Base-by-base conservation (phyloP, 495 filamentous ascomycete genomes). In the Xylaria telfairii region DNA sequence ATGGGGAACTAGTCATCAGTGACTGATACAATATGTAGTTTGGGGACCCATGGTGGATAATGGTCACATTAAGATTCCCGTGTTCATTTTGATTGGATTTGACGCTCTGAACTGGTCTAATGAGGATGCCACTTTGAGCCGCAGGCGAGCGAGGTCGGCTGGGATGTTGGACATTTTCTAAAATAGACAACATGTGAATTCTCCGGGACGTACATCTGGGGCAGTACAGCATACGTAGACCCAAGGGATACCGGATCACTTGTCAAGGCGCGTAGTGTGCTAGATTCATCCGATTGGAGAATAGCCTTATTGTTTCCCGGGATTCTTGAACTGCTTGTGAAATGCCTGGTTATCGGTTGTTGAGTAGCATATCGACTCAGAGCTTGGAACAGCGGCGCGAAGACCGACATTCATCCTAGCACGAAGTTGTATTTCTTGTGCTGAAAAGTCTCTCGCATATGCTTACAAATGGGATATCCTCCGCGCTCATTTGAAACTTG, bases 141-240 rank as follows among this genome's bases (percentile, higher is more conserved):
- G 37, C 37, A 61, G 39, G 56, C 32, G 32, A 57, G 10, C 26
- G 17, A 13, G 32, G 17, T 37, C 19, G 21, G 32, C 37, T 39
- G n/a, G 59, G 37, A 15, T 3, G 13, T 60, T 30, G 32, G 9
- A 39, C 30, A 4, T 21, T 37, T 37, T 57, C 5, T 32, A 6
- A 19, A 57, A 34, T n/a, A 37, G n/a, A 61, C 34, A 15, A 37
- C 37, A 61, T 61, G 59, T 28, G 59, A 61, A 61, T 39, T 61
- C 59, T 61, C 32, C 13, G 12, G 30, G 30, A 3, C 24, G 17
- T 37, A 19, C 3, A 59, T 30, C 9, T 32, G 28, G 19, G 32
- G 26, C 24, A 54, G 51, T 12, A 37, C 37, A 41, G 37, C 37
- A 41, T 39, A 37, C 57, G 57, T 26, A 39, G 59, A 42, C 56